Conservation (phyloP, 2,329 filamentous ascomycete species). For the Ascocoryne sarcoides region DNA sequence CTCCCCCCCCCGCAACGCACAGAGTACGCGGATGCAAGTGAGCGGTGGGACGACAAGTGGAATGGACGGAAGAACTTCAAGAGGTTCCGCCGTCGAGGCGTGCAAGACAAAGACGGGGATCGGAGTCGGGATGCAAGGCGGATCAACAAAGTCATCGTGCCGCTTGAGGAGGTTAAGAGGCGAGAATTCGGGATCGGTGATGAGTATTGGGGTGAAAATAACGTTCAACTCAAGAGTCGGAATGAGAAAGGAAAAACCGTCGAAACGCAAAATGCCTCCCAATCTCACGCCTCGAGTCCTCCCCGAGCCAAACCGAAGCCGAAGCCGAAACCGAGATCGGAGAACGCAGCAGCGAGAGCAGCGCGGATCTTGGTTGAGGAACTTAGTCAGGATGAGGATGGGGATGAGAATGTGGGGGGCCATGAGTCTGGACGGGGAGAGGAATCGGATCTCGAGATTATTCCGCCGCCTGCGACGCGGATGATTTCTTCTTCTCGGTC, state of each 20-base stretch:
- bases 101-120: conserved; percentile 15
- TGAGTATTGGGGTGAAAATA: conserved; percentile 42
- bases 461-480: conserved; percentile 1
- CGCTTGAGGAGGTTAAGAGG: conserved; percentile 50
- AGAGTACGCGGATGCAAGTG: conserved; percentile 34
- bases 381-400: neutral
- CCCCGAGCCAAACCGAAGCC: neutral
- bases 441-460: conserved; percentile 8
- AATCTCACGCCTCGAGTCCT: neutral
- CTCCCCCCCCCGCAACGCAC: conserved; percentile 21
- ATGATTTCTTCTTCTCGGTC: conserved; percentile 1
- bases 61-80: conserved; percentile 97
- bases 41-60: conserved; percentile 81
- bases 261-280: neutral
- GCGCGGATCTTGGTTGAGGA: neutral
- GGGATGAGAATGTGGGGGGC: neutral
- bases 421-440: neutral
- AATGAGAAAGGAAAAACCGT: conserved; percentile 25
- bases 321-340: conserved; percentile 7
- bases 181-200: conserved; percentile 51
- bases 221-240: conserved; percentile 27
- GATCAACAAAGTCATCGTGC: conserved; percentile 41
- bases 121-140: conserved; percentile 18
- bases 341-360: conserved; percentile 1
- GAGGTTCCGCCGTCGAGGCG: conserved; percentile 60